Base-by-base conservation (phyloP, 208 protist genomes). In the Trypanosoma lewisi region DNA sequence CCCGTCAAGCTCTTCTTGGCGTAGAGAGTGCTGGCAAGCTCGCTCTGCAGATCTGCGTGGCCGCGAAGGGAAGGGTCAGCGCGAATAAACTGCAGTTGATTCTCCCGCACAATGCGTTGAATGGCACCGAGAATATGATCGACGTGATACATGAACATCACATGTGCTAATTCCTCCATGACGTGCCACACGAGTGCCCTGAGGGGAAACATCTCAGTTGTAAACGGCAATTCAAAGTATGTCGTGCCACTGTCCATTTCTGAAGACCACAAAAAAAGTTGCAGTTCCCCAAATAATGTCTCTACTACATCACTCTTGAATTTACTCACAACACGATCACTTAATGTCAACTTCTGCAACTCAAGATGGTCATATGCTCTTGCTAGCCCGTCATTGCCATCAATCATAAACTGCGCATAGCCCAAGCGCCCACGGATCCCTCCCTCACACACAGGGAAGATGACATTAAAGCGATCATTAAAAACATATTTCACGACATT, bases 301-400 rank as follows among this genome's bases (percentile, higher is more conserved):
- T 96, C 89, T 12, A 96, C 83, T 2, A 93, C 82, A 73, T 96
- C 89, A 67, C 85, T 92, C 61, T 96, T 96, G 61, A 96, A 93
- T 67, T 96, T 96, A 73, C 86, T 93, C 54, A 96, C 89, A 0
- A 96, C 83, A 27, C 77, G 77, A 39, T 81, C 65, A 63, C 84
- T 91, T n/a, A 65, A 28, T 0, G 82, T 87, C 27, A 93, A 67
- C 27, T 82, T 63, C 59, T 96, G 85, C 16, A 96, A 66, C 56
- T 89, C 84, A 27, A 96, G 57, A 50, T 74, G 87, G 63, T 96
- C 89, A 72, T 93, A 93, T 16, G 78, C 83, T 37, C 87, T 80
- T 9, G 85, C 87, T 5, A 96, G 70, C 0, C 87, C 87, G 30
- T 96, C 89, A 71, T 96, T 96, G 50, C 89, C 86, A 58, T 93